phyloP scores from a whole-genome alignment of 1,284 basidiomycete species.

The Cutaneotrichosporon dermatis region DNA sequence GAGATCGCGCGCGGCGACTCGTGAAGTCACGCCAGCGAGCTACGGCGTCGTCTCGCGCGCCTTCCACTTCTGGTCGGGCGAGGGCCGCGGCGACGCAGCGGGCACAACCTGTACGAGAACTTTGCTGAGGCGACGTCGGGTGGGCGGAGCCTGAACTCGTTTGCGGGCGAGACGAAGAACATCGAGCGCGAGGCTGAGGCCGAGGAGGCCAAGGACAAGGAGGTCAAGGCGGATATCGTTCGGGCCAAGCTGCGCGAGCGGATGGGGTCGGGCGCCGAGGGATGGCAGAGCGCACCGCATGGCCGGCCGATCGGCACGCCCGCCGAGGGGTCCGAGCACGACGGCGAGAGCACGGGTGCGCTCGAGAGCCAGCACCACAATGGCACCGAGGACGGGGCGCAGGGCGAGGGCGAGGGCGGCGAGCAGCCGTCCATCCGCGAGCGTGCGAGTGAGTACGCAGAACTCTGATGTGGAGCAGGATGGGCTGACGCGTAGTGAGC shows the following conservation, averaged over 20 bases:
- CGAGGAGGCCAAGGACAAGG: constrained; percentile 42
- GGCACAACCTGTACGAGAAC: constrained; percentile 50
- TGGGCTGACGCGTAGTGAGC: constrained; percentile 10
- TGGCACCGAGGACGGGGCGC: constrained; percentile 14
- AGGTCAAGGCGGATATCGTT: constrained; percentile 27
- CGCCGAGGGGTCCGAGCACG: constrained; percentile 1
- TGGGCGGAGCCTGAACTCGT: constrained; percentile 37
- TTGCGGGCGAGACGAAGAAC: constrained; percentile 39
- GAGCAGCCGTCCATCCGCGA: neutral
- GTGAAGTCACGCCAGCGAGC: constrained; percentile 80
- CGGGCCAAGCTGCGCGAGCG: constrained; percentile 15
- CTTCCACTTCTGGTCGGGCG: constrained; percentile 76
- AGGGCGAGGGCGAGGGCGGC: neutral
- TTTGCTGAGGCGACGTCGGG: constrained; percentile 47
- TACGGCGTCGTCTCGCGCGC: constrained; percentile 84
- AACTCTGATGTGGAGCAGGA: too few relatives aligned
- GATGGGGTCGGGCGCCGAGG: constrained; percentile 22
- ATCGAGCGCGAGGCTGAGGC: constrained; percentile 45
- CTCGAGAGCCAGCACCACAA: too few relatives aligned
- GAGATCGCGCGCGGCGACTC: constrained; percentile 87
- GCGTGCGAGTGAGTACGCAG: constrained; percentile 14
- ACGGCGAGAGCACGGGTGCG: too few relatives aligned
- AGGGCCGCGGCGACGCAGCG: constrained; percentile 45
- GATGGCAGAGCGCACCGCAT: constrained; percentile 25
- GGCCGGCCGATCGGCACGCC: constrained; percentile 13